Evolutionary conservation across 345 rosid species (phyloP), one percentile per base, ranked within the genome.

Genomic region (Diplotaxis tenuifolia): DNA sequence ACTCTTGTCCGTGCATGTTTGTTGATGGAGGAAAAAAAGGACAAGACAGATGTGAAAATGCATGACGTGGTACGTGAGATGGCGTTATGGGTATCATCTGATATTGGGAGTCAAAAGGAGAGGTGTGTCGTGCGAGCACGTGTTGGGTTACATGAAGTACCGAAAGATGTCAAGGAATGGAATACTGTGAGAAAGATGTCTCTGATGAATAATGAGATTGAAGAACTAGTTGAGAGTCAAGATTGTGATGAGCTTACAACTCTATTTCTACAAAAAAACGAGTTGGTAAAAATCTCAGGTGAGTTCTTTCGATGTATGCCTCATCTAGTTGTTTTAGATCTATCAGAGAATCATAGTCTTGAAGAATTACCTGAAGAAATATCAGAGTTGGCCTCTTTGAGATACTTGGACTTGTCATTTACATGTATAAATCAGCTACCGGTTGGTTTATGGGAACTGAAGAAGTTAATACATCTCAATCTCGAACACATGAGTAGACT

Each of bases 291-390:
- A 15, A 45, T 65, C 68, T 65, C 68, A 9, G 56, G 38, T 15
- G 68, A 65, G 5, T 65, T 65, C 56, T 65, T 65, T 2, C 15
- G 23, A 54, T n/a, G 3, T 47, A 65, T 45, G 68, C 68, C 68
- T 25, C 28, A 50, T 20, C 56, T 65, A 45, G 56, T 14, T 65
- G 68, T 45, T 25, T 42, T 65, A 7, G 28, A 65, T 27, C 9
- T 65, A 34, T 65, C 68, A 9, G 10, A 5, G 7, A 65, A 50
- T 9, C 56, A 45, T 12, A 36, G 14, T 36, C 68, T 65, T n/a
- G 18, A 15, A 22, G 68, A 25, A 15, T 9, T 65, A 54, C 68
- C 68, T 2, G 9, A 65, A 8, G 18, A 64, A 42, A 52, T 68
- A 50, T 34, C 68, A 42, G 21, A 23, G 23, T 20, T 68, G 52